Evolutionary conservation across 768 basidiomycete genomes (phyloP), one percentile per base, ranked within the genome.

Genomic region (Daedaleopsis nitida): DNA sequence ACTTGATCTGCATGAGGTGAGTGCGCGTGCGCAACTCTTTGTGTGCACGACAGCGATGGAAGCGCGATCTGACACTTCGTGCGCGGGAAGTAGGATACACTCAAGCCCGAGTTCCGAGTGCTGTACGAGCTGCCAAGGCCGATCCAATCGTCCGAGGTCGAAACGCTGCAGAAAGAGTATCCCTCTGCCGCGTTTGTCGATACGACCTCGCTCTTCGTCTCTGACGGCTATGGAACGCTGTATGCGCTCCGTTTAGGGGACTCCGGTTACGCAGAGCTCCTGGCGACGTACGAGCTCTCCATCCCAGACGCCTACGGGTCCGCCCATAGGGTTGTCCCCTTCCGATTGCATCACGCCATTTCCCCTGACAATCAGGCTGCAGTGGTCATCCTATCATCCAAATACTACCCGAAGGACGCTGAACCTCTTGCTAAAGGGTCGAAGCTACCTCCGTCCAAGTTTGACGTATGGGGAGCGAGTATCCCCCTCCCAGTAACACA

Each of bases 211-310:
- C 75, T 83, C 42, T 76, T 91, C 39, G 79, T 88, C 53, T 78
- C 89, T 19, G 91, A 94, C 67, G 92, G 92, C 10, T 74, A 78
- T 65, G 90, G 91, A n/a, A 68, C 77, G 17, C 72, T 93, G 34
- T 89, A 91, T 63, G 75, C 86, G 14, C 74, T 94, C 47, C 76
- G 75, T 32, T 68, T 87, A 27, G 72, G 75, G 24, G 68, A 75
- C 16, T 59, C 67, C 12, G 79, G 75, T 2, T 58, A 75, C 8
- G 80, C 84, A 21, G 69, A 76, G 11, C 74, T 83, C 38, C 69
- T 86, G n/a, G 86, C 84, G 14, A 74, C 74, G 34, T 88, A 81
- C 68, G 81, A 82, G 45, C 73, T 88, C 35, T 52, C 64, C 17
- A 68, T 68, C 12, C 62, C 71, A 10, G 62, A 66, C 12, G 52